Base-by-base conservation (phyloP, 2,329 filamentous ascomycete species). In the Sclerotinia nivalis region DNA sequence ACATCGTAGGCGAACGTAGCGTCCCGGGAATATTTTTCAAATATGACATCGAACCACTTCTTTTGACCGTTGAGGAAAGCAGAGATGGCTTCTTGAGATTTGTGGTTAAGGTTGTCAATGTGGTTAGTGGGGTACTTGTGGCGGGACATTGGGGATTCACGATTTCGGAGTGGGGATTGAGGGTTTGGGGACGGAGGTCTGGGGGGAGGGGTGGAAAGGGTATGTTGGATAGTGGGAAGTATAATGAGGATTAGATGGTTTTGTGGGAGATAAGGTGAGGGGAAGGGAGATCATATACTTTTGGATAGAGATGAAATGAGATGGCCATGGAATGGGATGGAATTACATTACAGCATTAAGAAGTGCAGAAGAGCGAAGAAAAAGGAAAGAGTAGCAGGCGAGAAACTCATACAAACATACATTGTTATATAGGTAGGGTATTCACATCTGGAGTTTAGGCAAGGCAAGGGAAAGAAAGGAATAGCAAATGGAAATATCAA, bases 21-120 rank as follows among this genome's bases (percentile, higher is more conserved):
- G 87, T 97, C 0, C 96, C 96, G 0, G 96, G 96, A 45, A 89
- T 99, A 72, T 99, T 98, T 80, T 92, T 99, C 86, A 99, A 98
- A 83, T 99, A 97, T 82, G 95, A 98, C 79, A 97, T 99, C 76
- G 96, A 99, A 84, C 96, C 96, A 1, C 94, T 99, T 76, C 83
- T 96, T 79, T 84, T 99, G 67, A 90, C 91, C 40, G 90, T 99
- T 55, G 90, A 91, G 72, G 95, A 98, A 82, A 88, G 89, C 77
- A 88, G 93, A 77, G 89, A 90, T 70, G 86, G 91, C 56, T 84
- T 97, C 70, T 81, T 97, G 73, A 84, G 86, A 34, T 88, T 99
- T 75, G 72, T 94, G 58, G 86, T 98, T 74, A 89, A 95, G 78
- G 82, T 97, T 65, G 90, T 98, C 74, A 99, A 99, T 80, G 91